These are phyloP conservation scores for Phytophthora uliginosa DNA, from an alignment of 352 stramenopile genomes.

Conservation along the genomic window DNA sequence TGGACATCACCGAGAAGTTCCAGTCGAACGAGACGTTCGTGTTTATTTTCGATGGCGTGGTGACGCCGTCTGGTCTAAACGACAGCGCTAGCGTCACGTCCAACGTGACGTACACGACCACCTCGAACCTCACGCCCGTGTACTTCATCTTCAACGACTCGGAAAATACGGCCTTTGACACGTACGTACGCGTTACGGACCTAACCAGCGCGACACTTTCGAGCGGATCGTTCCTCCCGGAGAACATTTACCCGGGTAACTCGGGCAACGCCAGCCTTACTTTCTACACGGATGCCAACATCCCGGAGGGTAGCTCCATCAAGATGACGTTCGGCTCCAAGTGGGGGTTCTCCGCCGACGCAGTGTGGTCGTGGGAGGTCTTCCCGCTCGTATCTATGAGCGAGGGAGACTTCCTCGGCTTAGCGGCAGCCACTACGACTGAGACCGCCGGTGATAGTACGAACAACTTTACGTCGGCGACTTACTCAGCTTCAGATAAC, in stretches of 20 bases:
- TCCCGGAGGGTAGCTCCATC: conserved; percentile 61
- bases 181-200: conserved; percentile 68
- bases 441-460: neutral
- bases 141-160: conserved; percentile 84
- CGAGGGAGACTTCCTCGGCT: conserved; percentile 22
- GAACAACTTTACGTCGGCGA: conserved; percentile 43
- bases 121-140: conserved; percentile 68
- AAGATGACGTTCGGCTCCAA: conserved; percentile 66
- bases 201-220: conserved; percentile 58
- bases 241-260: conserved; percentile 90
- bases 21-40: conserved; percentile 70
- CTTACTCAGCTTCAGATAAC: conserved; percentile 47
- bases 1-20: conserved; percentile 66
- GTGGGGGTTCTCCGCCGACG: conserved; percentile 68
- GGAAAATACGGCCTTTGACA: conserved; percentile 76
- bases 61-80: conserved; percentile 70
- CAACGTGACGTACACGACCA: conserved; percentile 56
- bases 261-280: conserved; percentile 78
- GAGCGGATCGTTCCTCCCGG: conserved; percentile 81
- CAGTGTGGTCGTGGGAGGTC: conserved; percentile 65
- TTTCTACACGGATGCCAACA: conserved; percentile 78
- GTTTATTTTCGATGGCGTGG: conserved; percentile 73
- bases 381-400: conserved; percentile 24
- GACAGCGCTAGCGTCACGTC: conserved; percentile 34
- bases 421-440: conserved; percentile 13